phyloP scores from a whole-genome alignment of 2,329 filamentous ascomycete genomes.

The Cordyceps cateniannulata region DNA sequence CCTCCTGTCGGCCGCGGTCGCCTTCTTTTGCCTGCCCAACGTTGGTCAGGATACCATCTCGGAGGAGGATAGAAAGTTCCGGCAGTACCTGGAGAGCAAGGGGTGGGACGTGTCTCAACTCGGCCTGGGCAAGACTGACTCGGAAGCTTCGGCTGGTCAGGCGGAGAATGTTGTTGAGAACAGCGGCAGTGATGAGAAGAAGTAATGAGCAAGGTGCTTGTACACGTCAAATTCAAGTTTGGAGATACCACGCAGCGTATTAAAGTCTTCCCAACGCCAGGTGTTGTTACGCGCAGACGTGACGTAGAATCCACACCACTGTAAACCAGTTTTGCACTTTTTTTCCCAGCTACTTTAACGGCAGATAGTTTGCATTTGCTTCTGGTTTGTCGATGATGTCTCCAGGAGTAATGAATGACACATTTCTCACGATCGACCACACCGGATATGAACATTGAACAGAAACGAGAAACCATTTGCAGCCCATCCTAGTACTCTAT shows the following conservation, averaged over 20 bases:
- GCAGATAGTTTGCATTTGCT: too few relatives aligned
- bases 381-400: too few relatives aligned
- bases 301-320: too few relatives aligned
- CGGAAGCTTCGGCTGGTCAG: neutral
- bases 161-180: neutral
- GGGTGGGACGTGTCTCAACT: conserved; percentile 67
- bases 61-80: conserved; percentile 68
- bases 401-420: too few relatives aligned
- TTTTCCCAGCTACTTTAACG: too few relatives aligned
- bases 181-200: neutral
- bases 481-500: too few relatives aligned
- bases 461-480: too few relatives aligned
- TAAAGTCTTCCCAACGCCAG: too few relatives aligned
- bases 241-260: neutral
- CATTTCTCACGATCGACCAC: too few relatives aligned
- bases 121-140: conserved; percentile 32
- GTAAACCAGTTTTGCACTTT: too few relatives aligned
- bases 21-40: conserved; percentile 62
- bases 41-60: conserved; percentile 84
- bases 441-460: too few relatives aligned
- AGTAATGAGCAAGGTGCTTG: neutral
- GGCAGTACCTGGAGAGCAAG: conserved; percentile 62
- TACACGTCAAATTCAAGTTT: neutral
- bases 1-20: conserved; percentile 57
- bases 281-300: too few relatives aligned